Percentiles rank a stretch among this genome's conserved stretches.
phyloP scores from a whole-genome alignment of 768 basidiomycete genomes.

The Neoboletus magnificus region DNA sequence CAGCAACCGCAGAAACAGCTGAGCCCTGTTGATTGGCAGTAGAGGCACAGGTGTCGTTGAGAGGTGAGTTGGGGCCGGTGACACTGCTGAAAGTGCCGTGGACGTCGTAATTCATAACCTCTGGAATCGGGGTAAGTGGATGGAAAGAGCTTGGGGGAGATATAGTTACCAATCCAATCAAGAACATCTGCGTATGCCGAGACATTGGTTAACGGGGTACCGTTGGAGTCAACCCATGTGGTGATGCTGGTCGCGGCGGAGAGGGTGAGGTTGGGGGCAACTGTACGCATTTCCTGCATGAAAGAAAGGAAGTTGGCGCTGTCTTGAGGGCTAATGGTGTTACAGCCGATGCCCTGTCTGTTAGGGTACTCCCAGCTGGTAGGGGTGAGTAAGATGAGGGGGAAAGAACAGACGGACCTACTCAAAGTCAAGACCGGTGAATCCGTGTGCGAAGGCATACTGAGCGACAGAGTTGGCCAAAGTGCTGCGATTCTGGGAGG shows the following conservation, averaged over 20 bases:
- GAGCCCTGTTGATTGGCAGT: constrained; percentile 62
- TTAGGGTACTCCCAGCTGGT: constrained; percentile 88
- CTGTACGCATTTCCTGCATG: constrained; percentile 63
- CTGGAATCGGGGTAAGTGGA: constrained; percentile 36
- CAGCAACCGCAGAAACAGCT: constrained; percentile 65
- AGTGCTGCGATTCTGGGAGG: constrained; percentile 50
- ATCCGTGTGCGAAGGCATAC: constrained; percentile 45
- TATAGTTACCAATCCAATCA: constrained; percentile 61
- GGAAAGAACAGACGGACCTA: constrained; percentile 29
- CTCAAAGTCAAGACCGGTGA: constrained; percentile 73
- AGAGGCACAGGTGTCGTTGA: constrained; percentile 72
- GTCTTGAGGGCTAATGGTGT: constrained; percentile 59
- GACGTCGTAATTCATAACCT: constrained; percentile 71
- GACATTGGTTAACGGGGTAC: constrained; percentile 58
- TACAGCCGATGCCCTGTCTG: constrained; percentile 64
- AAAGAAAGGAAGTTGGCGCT: constrained; percentile 77
- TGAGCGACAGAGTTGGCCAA: constrained; percentile 54
- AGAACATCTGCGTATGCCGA: constrained; percentile 62
- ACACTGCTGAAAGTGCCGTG: constrained; percentile 51
- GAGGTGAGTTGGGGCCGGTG: constrained; percentile 80
- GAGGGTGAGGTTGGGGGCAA: constrained; percentile 57
- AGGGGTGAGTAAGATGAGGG: neutral
- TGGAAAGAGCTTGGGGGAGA: neutral
- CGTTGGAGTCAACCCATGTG: constrained; percentile 62
- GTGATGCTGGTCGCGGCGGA: constrained; percentile 66